Conservation (phyloP, 2,329 filamentous ascomycete species). For the Hypomyces perniciosus region DNA sequence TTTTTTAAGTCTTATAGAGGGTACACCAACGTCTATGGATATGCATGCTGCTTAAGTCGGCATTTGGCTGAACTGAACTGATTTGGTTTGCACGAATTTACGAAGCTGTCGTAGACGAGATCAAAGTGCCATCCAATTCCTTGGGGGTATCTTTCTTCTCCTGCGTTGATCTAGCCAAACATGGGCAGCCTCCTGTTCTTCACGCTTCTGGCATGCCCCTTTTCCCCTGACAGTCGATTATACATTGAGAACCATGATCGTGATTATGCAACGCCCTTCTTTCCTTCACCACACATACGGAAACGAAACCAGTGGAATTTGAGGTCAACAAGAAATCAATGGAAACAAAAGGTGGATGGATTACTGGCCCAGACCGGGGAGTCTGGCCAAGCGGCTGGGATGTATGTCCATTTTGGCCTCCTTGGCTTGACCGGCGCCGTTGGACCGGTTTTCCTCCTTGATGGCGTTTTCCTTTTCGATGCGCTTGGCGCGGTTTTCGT, state of each 20-base stretch:
- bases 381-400: conserved; percentile 42
- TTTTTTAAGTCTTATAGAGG: conserved; percentile 1
- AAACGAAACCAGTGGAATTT: neutral
- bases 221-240: neutral
- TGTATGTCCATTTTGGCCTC: conserved; percentile 38
- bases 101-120: conserved; percentile 6
- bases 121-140: conserved; percentile 21
- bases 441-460: conserved; percentile 24
- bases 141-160: conserved; percentile 24
- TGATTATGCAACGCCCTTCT: neutral
- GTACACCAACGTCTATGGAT: neutral
- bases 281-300: neutral
- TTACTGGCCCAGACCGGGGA: conserved; percentile 16
- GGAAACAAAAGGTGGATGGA: neutral
- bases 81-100: neutral
- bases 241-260: neutral
- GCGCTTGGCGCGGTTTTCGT: conserved; percentile 53
- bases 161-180: conserved; percentile 8
- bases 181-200: neutral
- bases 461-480: conserved; percentile 41
- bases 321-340: neutral
- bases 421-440: conserved; percentile 5
- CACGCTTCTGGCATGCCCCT: neutral
- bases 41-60: neutral
- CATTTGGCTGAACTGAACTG: neutral